Conservation (phyloP, 805 yeast species). For the Kazachstania africana region DNA sequence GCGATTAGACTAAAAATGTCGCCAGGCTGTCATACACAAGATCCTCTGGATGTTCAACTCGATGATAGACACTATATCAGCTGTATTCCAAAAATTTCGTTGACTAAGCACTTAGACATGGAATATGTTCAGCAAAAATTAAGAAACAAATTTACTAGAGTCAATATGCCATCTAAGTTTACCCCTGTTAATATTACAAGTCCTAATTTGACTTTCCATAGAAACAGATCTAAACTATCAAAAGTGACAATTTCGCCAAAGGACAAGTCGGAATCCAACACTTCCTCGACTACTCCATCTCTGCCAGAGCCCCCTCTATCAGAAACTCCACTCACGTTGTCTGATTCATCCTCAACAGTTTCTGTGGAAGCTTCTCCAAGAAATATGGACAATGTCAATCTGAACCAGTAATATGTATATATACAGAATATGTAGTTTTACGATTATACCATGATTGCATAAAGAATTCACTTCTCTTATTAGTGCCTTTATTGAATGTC, state of each 20-base stretch:
- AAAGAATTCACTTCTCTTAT: no score
- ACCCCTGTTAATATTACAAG: constrained; percentile 82
- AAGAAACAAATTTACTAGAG: constrained; percentile 72
- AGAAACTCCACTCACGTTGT: constrained; percentile 1
- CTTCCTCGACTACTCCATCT: no score
- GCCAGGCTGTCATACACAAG: constrained; percentile 97
- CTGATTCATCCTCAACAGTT: constrained; percentile 8
- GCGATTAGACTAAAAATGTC: constrained; percentile 84
- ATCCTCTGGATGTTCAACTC: constrained; percentile 91
- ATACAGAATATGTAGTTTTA: no score
- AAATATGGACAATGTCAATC: neutral
- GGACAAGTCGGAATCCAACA: no score
- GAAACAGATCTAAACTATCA: constrained; percentile 4
- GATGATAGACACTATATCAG: constrained; percentile 95
- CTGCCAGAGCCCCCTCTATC: no score
- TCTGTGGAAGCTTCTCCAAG: constrained; percentile 10
- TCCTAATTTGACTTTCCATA: constrained; percentile 32
- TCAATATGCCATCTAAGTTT: constrained; percentile 79
- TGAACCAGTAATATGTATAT: neutral
- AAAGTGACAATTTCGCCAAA: constrained; percentile 5
- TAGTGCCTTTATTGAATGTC: no score
- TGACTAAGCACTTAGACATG: constrained; percentile 89
- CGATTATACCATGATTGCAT: no score
- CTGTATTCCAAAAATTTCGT: constrained; percentile 80
- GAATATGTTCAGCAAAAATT: constrained; percentile 76